Evolutionary conservation across 2,329 filamentous ascomycete genomes (phyloP), one percentile per base, ranked within the genome.

Genomic region (Neonectria hederae): DNA sequence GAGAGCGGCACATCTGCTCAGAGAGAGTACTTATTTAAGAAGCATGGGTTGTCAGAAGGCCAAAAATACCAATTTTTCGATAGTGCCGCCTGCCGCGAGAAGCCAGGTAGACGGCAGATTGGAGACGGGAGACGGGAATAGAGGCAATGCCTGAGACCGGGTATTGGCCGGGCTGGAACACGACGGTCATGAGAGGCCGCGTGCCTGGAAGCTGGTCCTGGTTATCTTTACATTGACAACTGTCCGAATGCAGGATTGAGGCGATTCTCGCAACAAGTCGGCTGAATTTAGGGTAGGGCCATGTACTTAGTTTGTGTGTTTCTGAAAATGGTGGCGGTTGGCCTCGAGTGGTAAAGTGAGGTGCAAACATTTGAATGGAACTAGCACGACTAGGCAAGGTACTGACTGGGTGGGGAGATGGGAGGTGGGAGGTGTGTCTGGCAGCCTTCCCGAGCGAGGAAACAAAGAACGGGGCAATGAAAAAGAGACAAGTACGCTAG

Each of bases 121-220:
- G 35, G 35, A 17, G 17, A 38, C 35, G 35, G 35, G 4, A 56
- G 19, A 51, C 35, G 45, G 60, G 49, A 49, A 49, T 42, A 59
- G 54, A 54, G 49, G 35, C 21, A 51, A 17, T 45, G 48, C 46
- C 56, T 19, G 57, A 57, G 45, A 35, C 54, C 65, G 64, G 69
- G 40, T 71, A 71, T 71, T 72, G 62, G 14, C 49, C 65, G 69
- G 70, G 45, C 46, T 59, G 58, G 42, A 64, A 48, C 40, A 63
- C 51, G 40, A 26, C 14, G 14, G 14, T 17, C 14, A 26, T 51
- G 49, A 54, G 30, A 19, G 54, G 62, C 62, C 55, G 60, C 59
- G 40, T 32, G 59, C 60, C 49, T 64, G 55, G 24, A 48, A 56
- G 63, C 48, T 54, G 62, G 66, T 59, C 61, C 54, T 53, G 54